Conservation (phyloP, 805 yeast species). For the Sugiyamaella qingdaonensis region DNA sequence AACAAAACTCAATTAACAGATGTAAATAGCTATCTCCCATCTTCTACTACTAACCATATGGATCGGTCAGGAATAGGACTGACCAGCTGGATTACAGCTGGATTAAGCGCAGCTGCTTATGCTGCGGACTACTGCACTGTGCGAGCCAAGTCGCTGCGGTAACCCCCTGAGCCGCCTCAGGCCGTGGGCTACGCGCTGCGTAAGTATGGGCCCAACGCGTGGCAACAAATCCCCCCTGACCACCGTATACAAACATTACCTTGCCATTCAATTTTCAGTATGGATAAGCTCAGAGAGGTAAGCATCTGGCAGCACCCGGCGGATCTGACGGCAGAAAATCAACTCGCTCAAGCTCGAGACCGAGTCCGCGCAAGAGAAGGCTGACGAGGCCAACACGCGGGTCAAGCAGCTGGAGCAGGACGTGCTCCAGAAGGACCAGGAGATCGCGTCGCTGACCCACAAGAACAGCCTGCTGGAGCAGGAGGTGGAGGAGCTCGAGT, state of each 20-base stretch:
- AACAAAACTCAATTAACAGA: too few relatives aligned
- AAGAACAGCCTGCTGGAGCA: slow-evolving; percentile 86
- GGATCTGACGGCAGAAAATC: slow-evolving; percentile 55
- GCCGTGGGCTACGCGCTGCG: slow-evolving; percentile 1
- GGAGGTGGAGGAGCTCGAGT: slow-evolving; percentile 68
- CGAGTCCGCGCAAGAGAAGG: slow-evolving; percentile 95
- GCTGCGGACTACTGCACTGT: too few relatives aligned
- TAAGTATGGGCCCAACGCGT: slow-evolving; percentile 5
- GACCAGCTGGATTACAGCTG: too few relatives aligned
- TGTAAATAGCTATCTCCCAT: too few relatives aligned
- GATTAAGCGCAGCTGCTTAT: too few relatives aligned
- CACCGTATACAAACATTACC: neutral
- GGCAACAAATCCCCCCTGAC: slow-evolving; percentile 3
- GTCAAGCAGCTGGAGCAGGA: slow-evolving; percentile 92
- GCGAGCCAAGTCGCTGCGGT: neutral
- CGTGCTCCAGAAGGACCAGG: slow-evolving; percentile 87
- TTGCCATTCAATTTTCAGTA: slow-evolving; percentile 22
- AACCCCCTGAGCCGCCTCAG: slow-evolving; percentile 4
- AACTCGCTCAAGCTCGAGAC: slow-evolving; percentile 88
- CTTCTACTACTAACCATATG: too few relatives aligned
- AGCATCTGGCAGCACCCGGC: slow-evolving; percentile 20
- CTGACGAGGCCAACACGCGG: slow-evolving; percentile 77
- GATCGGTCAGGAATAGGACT: too few relatives aligned
- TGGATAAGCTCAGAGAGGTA: slow-evolving; percentile 51
- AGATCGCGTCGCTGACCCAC: slow-evolving; percentile 86